A percentile compares a stretch with the other conserved stretches of the same genome.
These are phyloP conservation scores for Metarhizium humberi DNA, from an alignment of 2,329 filamentous ascomycete species.

Conservation along the genomic window DNA sequence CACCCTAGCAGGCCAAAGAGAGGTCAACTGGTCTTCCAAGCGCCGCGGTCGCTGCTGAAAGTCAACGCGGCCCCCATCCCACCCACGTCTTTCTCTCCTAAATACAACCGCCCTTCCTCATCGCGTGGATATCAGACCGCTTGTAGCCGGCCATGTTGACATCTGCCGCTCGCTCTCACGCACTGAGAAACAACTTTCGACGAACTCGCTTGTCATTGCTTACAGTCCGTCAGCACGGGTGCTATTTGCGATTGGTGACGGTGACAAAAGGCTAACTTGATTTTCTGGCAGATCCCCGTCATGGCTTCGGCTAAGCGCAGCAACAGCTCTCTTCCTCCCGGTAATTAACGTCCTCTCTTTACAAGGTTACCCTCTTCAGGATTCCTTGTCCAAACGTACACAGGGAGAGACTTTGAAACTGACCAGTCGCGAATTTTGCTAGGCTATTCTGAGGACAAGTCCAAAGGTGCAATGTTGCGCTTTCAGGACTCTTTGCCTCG, in stretches of 20 bases:
- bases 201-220: slow-evolving; percentile 15
- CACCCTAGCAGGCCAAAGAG: background rate
- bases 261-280: background rate
- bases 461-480: slow-evolving; percentile 72
- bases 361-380: background rate
- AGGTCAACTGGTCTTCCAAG: background rate
- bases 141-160: slow-evolving; percentile 24
- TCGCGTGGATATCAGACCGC: background rate
- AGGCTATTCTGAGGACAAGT: slow-evolving; percentile 74
- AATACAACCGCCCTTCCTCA: background rate
- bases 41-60: slow-evolving; percentile 4
- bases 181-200: slow-evolving; percentile 24
- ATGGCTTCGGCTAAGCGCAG: slow-evolving; percentile 47
- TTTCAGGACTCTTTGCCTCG: slow-evolving; percentile 79
- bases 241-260: background rate
- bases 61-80: background rate
- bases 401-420: background rate
- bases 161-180: slow-evolving; percentile 21
- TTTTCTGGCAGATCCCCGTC: slow-evolving; percentile 15
- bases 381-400: background rate
- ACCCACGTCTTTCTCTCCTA: background rate
- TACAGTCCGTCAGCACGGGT: background rate
- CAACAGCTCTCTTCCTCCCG: slow-evolving; percentile 48
- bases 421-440: slow-evolving; percentile 12
- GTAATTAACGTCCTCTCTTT: slow-evolving; percentile 22